These are phyloP conservation scores for Pseudognaphalium luteoalbum DNA, from an alignment of 129 eudicot species.

Conservation along the genomic window DNA sequence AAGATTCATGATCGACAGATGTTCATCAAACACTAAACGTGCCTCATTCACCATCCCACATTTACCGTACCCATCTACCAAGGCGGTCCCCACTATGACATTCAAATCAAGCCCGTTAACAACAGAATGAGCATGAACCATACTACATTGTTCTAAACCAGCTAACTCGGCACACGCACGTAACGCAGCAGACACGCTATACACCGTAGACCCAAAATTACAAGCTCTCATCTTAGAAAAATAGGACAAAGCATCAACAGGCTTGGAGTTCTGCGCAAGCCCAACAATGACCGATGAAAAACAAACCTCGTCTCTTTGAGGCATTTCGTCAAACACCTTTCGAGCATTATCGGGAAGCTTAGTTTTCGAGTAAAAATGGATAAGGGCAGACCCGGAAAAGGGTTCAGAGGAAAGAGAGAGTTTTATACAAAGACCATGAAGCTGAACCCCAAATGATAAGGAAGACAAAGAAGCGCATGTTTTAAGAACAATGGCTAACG, in stretches of 20 bases:
- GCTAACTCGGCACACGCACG: constrained; percentile 60
- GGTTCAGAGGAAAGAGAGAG: constrained; percentile 40
- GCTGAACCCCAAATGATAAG: constrained; percentile 49
- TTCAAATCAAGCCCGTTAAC: constrained; percentile 50
- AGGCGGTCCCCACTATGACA: constrained; percentile 60
- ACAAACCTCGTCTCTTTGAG: constrained; percentile 56
- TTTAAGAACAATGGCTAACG: constrained; percentile 56
- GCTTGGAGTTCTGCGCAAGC: constrained; percentile 53
- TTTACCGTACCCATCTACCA: constrained; percentile 79
- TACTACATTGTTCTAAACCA: constrained; percentile 65
- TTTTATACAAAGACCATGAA: constrained; percentile 58
- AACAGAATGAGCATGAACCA: constrained; percentile 66
- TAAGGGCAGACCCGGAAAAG: constrained; percentile 57
- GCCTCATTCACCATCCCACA: constrained; percentile 76
- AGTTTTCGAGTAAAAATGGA: constrained; percentile 52
- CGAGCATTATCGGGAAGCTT: constrained; percentile 38
- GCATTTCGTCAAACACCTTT: constrained; percentile 76
- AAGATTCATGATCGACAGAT: constrained; percentile 40
- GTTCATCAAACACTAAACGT: constrained; percentile 53
- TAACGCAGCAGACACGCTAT: constrained; percentile 71
- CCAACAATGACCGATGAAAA: constrained; percentile 73
- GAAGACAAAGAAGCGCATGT: constrained; percentile 52
- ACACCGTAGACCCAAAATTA: constrained; percentile 50
- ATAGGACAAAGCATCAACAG: constrained; percentile 55
- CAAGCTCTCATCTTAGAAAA: constrained; percentile 59